phyloP scores from a whole-genome alignment of 2,329 filamentous ascomycete species.

The Sphaerostilbella broomeana region DNA sequence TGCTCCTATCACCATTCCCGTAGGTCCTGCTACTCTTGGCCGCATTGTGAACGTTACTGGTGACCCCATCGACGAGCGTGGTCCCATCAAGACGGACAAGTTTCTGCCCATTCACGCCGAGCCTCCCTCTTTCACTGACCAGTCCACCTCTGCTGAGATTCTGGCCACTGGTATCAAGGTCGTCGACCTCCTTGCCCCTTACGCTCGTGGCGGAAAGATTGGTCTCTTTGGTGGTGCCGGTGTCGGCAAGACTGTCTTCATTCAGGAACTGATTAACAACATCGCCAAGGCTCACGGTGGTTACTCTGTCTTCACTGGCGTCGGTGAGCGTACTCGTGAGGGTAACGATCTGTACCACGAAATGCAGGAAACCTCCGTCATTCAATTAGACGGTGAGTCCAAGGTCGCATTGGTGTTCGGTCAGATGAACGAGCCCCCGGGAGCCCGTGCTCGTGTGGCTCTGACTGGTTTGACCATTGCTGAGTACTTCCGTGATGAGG shows the following conservation, averaged over 20 bases:
- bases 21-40: conserved; percentile 86
- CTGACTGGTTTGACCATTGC: conserved; percentile 79
- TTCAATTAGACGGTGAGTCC: conserved; percentile 97
- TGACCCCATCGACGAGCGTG: conserved; percentile 99
- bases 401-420: conserved; percentile 99
- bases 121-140: conserved; percentile 84
- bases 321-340: conserved; percentile 99
- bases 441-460: conserved; percentile 98
- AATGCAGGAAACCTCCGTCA: conserved; percentile 99
- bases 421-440: conserved; percentile 99
- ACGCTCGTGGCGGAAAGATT: conserved; percentile 99
- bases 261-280: conserved; percentile 99
- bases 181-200: conserved; percentile 96
- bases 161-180: conserved; percentile 99
- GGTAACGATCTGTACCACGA: conserved; percentile 99
- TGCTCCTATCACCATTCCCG: conserved; percentile 90
- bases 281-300: conserved; percentile 99
- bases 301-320: conserved; percentile 99
- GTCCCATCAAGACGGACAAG: conserved; percentile 92
- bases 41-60: conserved; percentile 99
- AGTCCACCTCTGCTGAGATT: conserved; percentile 94
- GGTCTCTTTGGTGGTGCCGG: conserved; percentile 99
- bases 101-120: conserved; percentile 88
- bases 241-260: conserved; percentile 99
- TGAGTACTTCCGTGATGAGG: conserved; percentile 71